Evolutionary conservation across 306 rosid species (phyloP).

Genomic region (Dryas drummondii): DNA sequence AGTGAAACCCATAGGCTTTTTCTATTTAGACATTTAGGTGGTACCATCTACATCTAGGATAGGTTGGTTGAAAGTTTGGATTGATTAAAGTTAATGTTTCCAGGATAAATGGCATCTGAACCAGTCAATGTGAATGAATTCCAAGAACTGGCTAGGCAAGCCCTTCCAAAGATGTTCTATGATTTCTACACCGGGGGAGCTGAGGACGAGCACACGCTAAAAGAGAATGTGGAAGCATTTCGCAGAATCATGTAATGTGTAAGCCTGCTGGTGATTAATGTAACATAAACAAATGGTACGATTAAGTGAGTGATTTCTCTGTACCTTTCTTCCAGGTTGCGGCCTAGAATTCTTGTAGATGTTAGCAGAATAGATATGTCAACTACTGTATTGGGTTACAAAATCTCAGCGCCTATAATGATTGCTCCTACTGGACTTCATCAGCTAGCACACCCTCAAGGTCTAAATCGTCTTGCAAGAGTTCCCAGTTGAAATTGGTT

Average conservation of each 20-base stretch:
- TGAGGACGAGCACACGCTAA: slow-evolving; percentile 54
- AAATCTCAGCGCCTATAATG: slow-evolving; percentile 54
- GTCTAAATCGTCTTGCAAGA: slow-evolving; percentile 23
- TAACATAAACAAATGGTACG: background rate
- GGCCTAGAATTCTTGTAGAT: slow-evolving; percentile 65
- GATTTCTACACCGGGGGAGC: slow-evolving; percentile 68
- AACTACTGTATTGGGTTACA: slow-evolving; percentile 50
- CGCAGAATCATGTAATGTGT: slow-evolving; percentile 46
- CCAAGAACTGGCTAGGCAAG: slow-evolving; percentile 55
- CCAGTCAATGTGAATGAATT: slow-evolving; percentile 59
- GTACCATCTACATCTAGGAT: background rate
- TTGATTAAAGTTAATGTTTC: slow-evolving; percentile 11
- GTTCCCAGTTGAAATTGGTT: slow-evolving; percentile 10
- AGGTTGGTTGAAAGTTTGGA: background rate
- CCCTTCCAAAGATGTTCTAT: slow-evolving; percentile 57
- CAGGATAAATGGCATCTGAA: slow-evolving; percentile 49
- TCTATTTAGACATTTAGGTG: background rate
- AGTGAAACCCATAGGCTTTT: background rate
- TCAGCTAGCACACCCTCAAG: slow-evolving; percentile 60
- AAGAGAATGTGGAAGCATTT: slow-evolving; percentile 59
- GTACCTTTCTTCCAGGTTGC: slow-evolving; percentile 39
- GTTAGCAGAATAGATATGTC: slow-evolving; percentile 64
- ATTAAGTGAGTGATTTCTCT: too few relatives aligned
- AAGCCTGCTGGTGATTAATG: background rate
- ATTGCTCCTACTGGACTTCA: slow-evolving; percentile 57